Base-by-base conservation (phyloP, 2,329 filamentous ascomycete species). In the Monilinia aucupariae region DNA sequence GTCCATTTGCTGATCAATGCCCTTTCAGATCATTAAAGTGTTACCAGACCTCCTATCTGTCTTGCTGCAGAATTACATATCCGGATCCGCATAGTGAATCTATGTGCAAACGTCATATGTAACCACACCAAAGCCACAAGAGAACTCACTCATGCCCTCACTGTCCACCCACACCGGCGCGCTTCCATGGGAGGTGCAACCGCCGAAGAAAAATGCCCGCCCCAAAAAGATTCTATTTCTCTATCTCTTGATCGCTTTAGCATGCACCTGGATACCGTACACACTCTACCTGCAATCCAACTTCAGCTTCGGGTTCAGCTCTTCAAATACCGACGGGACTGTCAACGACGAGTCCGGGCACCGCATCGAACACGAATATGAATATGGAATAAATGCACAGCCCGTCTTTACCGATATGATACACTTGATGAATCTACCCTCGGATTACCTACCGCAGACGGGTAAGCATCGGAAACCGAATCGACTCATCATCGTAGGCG, bases 401-500 rank as follows among this genome's bases (percentile, higher is more conserved):
- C 68, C 67, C 17, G 64, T 58, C 0, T 68, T 70, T 47, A 68
- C 66, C 34, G 68, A 72, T 41, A 64, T 70, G 64, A 71, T 70
- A n/a, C 67, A 71, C 39, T 47, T 74, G 1, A 64, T 69, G 58
- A 69, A 73, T 47, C 65, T 74, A 2, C 68, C 71, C 17, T 49
- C 68, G 3, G 64, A 69, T 17, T 71, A 66, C 51, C 52, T 74
- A 1, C 73, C 73, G 1, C 58, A 71, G 34, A 72, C 68, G 1
- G 71, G 72, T 3, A 77, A 76, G 4, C 52, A 70, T 32, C 63
- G 73, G 25, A 76, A 78, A 45, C 70, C 77, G 27, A 84, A 82
- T 61, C 80, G 92, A 22, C 78, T 99, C 30, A 79, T 97, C 41
- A 80, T 97, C 65, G 80, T 97, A 41, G 93, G 94, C 61, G 94